Conservation (phyloP, 73 alveolate genomes). For the Uronychia binucleata region DNA sequence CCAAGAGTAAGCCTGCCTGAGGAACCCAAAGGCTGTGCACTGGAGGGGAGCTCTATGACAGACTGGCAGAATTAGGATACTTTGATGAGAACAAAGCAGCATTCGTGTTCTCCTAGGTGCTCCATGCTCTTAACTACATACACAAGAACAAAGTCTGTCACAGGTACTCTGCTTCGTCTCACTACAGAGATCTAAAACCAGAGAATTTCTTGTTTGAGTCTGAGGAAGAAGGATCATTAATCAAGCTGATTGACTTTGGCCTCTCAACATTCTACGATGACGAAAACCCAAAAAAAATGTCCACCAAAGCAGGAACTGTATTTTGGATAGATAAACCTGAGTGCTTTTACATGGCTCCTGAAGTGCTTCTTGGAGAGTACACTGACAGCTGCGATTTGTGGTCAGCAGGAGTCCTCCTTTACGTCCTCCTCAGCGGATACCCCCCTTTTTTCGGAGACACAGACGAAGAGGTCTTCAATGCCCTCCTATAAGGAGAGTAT, state of each 20-base stretch:
- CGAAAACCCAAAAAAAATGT: conserved; percentile 37
- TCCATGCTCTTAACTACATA: conserved; percentile 3
- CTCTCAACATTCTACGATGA: conserved; percentile 48
- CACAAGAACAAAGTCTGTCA: conserved; percentile 14
- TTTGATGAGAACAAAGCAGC: conserved; percentile 78
- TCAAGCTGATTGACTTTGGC: conserved; percentile 90
- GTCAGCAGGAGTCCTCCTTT: conserved; percentile 78
- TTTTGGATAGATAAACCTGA: conserved; percentile 2
- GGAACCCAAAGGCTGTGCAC: conserved; percentile 55
- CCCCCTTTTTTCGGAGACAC: conserved; percentile 68
- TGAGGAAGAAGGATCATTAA: conserved; percentile 63
- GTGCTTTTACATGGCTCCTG: conserved; percentile 73
- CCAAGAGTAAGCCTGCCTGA: conserved; percentile 33
- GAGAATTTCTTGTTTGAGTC: conserved; percentile 82
- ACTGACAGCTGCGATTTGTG: conserved; percentile 72
- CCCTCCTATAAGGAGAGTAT: conserved; percentile 44
- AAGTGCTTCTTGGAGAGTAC: conserved; percentile 55
- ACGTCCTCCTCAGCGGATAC: conserved; percentile 67
- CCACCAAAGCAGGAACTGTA: conserved; percentile 41
- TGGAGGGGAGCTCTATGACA: conserved; percentile 84
- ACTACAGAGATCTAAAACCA: conserved; percentile 83
- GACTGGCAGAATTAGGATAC: conserved; percentile 61
- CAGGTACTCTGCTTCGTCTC: conserved; percentile 16
- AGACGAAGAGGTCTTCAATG: conserved; percentile 42
- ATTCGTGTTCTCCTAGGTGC: conserved; percentile 52